Percentiles rank a stretch among this genome's conserved stretches.
Evolutionary conservation across 192 early-diverging fungal genomes (phyloP).

Genomic region (Lobosporangium transversale): DNA sequence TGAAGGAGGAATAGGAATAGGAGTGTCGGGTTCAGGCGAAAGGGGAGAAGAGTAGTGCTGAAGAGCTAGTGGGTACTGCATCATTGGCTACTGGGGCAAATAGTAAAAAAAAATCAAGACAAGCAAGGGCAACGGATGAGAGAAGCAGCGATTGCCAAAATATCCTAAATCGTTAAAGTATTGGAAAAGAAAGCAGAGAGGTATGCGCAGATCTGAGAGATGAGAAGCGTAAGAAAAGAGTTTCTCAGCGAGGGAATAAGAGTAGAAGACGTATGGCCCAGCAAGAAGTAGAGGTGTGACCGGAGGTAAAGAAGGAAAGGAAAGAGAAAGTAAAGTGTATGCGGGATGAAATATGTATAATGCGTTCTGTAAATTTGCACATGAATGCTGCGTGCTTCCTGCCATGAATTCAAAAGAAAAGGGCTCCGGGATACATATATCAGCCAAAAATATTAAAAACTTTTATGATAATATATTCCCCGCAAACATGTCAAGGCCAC

Average conservation of each 20-base stretch:
- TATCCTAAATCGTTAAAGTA: neutral
- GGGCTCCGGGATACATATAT: neutral
- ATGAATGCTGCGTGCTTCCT: no score
- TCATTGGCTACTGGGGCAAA: slow-evolving; percentile 5
- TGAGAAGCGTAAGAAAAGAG: no score
- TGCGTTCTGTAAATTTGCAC: neutral
- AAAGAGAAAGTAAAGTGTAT: neutral
- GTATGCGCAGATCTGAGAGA: no score
- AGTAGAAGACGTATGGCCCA: neutral
- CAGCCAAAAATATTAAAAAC: neutral
- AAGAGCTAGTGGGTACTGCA: slow-evolving; percentile 45
- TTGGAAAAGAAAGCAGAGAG: neutral
- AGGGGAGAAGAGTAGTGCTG: slow-evolving; percentile 30
- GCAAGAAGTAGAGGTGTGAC: slow-evolving; percentile 1
- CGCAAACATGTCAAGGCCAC: neutral
- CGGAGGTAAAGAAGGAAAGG: neutral
- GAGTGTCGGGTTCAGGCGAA: slow-evolving; percentile 38
- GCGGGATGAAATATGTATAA: neutral
- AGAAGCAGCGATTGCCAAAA: neutral
- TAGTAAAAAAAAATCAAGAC: neutral
- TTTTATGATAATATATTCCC: neutral
- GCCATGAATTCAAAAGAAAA: neutral
- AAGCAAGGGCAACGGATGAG: neutral
- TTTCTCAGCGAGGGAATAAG: no score
- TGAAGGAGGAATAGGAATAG: slow-evolving; percentile 17